Evolutionary conservation across 148 eudicot genomes (phyloP).

Genomic region (Diospyros lotus): DNA sequence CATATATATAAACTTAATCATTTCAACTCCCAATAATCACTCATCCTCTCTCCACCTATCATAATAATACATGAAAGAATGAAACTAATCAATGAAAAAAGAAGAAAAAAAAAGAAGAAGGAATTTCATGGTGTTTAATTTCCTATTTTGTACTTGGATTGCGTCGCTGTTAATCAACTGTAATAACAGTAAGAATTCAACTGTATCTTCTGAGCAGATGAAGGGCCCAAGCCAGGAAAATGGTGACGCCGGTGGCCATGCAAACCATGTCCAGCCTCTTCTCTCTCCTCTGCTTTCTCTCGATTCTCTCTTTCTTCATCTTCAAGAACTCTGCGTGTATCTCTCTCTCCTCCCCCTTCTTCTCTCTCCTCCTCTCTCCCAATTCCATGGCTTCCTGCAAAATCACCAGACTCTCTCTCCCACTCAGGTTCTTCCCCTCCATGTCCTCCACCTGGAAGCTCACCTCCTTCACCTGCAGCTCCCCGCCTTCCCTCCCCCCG

Average conservation of each 20-base stretch:
- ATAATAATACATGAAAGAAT: neutral
- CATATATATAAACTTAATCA: too few species aligned
- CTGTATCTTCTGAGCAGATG: constrained; percentile 10
- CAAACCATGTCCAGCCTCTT: constrained; percentile 27
- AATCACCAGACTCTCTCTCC: constrained; percentile 41
- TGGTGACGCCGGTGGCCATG: constrained; percentile 23
- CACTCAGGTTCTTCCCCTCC: constrained; percentile 49
- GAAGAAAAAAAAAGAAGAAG: too few species aligned
- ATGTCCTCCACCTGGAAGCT: constrained; percentile 49
- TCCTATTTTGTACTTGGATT: neutral
- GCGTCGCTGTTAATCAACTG: neutral
- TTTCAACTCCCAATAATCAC: too few species aligned
- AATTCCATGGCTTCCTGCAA: constrained; percentile 33
- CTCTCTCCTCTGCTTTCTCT: constrained; percentile 31
- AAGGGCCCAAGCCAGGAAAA: constrained; percentile 25
- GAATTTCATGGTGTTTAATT: too few species aligned
- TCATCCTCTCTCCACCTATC: too few species aligned
- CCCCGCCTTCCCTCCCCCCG: constrained; percentile 33
- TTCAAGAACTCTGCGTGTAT: constrained; percentile 28
- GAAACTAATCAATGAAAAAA: neutral
- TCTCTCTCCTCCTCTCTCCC: constrained; percentile 30
- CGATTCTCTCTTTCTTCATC: constrained; percentile 27
- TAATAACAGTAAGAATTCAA: neutral
- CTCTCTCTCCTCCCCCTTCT: constrained; percentile 23
- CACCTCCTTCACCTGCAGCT: constrained; percentile 43